Conservation (phyloP, 495 filamentous ascomycete genomes). For the Penicillium bovifimosum region DNA sequence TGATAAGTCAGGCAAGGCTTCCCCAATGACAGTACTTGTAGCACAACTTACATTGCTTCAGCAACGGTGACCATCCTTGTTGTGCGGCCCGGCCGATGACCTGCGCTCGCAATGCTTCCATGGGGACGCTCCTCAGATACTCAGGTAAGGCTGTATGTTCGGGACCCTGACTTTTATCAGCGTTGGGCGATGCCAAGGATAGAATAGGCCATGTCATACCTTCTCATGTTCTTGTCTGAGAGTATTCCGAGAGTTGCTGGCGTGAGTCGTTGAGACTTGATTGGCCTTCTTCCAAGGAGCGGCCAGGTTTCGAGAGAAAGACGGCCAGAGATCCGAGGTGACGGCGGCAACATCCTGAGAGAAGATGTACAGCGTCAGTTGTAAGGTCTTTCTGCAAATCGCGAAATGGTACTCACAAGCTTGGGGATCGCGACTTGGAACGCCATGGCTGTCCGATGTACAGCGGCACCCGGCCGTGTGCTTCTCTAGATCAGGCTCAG, state of each 20-base stretch:
- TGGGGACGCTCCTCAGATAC: constrained; percentile 24
- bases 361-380: constrained; percentile 10
- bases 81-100: constrained; percentile 14
- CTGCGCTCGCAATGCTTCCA: constrained; percentile 22
- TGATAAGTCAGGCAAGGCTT: background rate
- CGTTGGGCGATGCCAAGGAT: background rate
- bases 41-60: constrained; percentile 13
- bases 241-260: constrained; percentile 18
- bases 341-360: constrained; percentile 34
- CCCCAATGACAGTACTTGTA: background rate
- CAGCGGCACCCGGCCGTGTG: constrained; percentile 41
- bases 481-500: constrained; percentile 14
- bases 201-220: constrained; percentile 12
- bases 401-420: constrained; percentile 28
- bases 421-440: constrained; percentile 41
- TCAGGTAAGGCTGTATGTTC: constrained; percentile 23
- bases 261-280: constrained; percentile 10
- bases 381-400: background rate
- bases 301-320: constrained; percentile 36
- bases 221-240: constrained; percentile 10
- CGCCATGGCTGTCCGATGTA: constrained; percentile 42
- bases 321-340: constrained; percentile 41
- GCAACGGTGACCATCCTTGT: constrained; percentile 16
- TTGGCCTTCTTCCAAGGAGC: constrained; percentile 32
- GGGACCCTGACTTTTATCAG: constrained; percentile 8